Conservation (phyloP, 306 rosid species). For the Gastrolobium villosum region DNA sequence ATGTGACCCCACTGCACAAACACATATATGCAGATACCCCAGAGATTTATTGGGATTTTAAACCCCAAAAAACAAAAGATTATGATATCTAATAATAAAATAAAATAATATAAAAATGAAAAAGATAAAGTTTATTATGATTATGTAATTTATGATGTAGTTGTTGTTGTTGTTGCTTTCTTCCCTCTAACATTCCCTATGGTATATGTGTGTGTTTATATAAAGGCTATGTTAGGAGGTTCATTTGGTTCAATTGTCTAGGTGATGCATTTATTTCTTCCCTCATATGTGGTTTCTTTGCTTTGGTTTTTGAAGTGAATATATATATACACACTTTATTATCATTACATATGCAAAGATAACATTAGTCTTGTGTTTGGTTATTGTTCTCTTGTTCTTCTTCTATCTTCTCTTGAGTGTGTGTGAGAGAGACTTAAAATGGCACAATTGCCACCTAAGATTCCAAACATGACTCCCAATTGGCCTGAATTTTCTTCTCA, state of each 20-base stretch:
- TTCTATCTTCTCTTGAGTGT: not conserved
- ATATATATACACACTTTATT: conserved; percentile 4
- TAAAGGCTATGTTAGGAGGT: conserved; percentile 9
- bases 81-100: not conserved
- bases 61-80: conserved; percentile 4
- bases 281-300: not conserved
- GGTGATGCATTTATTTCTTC: not conserved
- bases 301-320: not conserved
- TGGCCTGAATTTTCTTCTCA: conserved; percentile 73
- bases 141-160: not conserved
- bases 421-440: conserved; percentile 42
- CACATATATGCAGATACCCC: conserved; percentile 51
- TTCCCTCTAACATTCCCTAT: conserved; percentile 47
- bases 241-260: conserved; percentile 30
- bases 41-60: conserved; percentile 52
- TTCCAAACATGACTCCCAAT: conserved; percentile 74
- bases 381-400: not conserved
- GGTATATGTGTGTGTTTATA: not conserved
- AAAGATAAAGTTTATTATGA: not conserved
- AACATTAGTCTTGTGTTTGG: not conserved
- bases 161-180: conserved; percentile 24
- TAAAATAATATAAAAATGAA: no score
- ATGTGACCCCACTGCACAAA: conserved; percentile 63
- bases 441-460: conserved; percentile 95
- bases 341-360: not conserved